Base-by-base conservation (phyloP, 164 flowering plant genomes). In the Vitis riparia region DNA sequence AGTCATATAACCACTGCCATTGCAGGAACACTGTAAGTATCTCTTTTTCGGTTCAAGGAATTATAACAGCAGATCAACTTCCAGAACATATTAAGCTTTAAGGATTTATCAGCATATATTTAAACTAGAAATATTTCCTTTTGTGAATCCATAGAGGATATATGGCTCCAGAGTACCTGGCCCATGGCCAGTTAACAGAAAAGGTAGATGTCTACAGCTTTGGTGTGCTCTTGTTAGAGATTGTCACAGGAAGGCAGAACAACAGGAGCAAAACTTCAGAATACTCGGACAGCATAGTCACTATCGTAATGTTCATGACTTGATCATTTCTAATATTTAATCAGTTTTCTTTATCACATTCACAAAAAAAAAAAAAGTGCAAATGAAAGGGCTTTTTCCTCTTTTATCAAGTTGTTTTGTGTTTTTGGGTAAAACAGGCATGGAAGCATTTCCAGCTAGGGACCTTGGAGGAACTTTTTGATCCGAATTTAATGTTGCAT, bases 1-100 rank as follows among this genome's bases (percentile, higher is more conserved):
- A 91, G 97, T 77, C 97, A 92, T 82, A 92, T 91, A 67, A 94
- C 91, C 81, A 94, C 99, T 3, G 97, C 90, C 66, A 87, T 92
- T 72, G 97, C 99, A 11, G 99, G 96, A 78, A 94, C 97, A 61
- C 66, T 92, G 97, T 94, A 70, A 84, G 94, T 73, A 30, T 53
- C 55, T 11, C 11, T 14, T 68, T 30, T 53, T 70, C 48, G 29
- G 13, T 10, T 37, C 44, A 37, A 37, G 44, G 44, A 37, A 6
- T 37, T 37, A 37, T 2, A 62, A 37, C 7, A 37, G 44, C 0
- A 2, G 44, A 37, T 37, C 5, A 37, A 37, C 5, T 37, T 3
- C 44, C 5, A 37, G 44, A 37, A 37, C 7, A 37, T 3, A 37
- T 6, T 3, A 37, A 37, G 44, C 44, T 37, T 37, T 37, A 37